phyloP scores from a whole-genome alignment of 139 green algal genomes.

The Penium margaritaceum region DNA sequence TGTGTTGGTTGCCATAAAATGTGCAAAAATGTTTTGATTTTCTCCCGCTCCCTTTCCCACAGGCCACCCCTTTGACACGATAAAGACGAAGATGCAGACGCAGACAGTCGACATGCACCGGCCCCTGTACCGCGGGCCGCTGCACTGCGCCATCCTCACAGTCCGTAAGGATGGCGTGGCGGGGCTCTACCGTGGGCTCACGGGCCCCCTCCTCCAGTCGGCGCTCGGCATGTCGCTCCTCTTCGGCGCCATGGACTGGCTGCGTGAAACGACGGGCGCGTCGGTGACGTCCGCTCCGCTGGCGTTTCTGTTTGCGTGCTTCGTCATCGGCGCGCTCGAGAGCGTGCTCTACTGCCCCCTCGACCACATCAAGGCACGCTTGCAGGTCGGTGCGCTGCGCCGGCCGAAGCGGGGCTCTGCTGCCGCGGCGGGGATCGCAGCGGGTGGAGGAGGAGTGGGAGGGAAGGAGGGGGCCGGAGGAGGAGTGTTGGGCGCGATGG shows the following conservation, averaged over 20 bases:
- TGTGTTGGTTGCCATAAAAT: no score
- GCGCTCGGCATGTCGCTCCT: constrained; percentile 29
- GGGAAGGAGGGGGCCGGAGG: no score
- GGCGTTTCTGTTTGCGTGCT: constrained; percentile 15
- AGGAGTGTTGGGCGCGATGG: no score
- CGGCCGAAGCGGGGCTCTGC: no score
- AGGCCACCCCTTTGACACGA: constrained; percentile 41
- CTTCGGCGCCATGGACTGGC: constrained; percentile 34
- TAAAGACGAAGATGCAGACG: constrained; percentile 37
- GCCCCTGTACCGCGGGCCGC: constrained; percentile 23
- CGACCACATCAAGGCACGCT: constrained; percentile 29
- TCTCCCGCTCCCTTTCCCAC: not conserved
- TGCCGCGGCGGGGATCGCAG: no score
- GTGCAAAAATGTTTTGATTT: no score
- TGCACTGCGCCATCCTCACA: constrained; percentile 20
- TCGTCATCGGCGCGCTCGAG: constrained; percentile 28
- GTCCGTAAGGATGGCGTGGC: constrained; percentile 22
- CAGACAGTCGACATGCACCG: constrained; percentile 3
- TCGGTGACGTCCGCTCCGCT: not conserved
- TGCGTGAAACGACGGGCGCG: constrained; percentile 17
- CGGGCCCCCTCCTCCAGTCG: constrained; percentile 22
- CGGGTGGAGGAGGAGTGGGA: no score
- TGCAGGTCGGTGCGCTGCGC: constrained; percentile 33
- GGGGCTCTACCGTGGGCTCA: constrained; percentile 23
- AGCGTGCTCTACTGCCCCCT: constrained; percentile 36